These are phyloP conservation scores for Malus hybrid DNA, from an alignment of 331 rosid genomes.

Conservation along the genomic window DNA sequence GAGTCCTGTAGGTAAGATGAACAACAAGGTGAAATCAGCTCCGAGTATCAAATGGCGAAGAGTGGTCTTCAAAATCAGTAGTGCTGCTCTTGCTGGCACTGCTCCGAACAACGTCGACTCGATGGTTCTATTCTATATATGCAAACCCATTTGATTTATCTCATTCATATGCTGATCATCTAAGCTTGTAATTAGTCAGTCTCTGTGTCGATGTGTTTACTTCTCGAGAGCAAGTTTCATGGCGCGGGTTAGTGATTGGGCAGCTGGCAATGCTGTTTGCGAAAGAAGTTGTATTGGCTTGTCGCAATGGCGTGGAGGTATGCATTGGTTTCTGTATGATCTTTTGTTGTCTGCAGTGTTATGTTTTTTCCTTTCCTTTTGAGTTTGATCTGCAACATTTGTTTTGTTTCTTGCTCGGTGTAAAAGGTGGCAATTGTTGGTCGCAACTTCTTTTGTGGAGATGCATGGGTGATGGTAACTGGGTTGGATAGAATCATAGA, in stretches of 20 bases:
- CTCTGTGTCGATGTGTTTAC: neutral
- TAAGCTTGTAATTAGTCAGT: neutral
- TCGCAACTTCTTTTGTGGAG: slow-evolving; percentile 91
- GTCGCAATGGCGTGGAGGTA: slow-evolving; percentile 91
- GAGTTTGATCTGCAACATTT: slow-evolving; percentile 9
- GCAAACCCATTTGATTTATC: neutral
- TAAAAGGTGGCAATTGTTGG: slow-evolving; percentile 83
- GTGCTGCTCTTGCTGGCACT: slow-evolving; percentile 74
- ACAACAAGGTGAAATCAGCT: slow-evolving; percentile 54
- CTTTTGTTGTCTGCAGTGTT: slow-evolving; percentile 5
- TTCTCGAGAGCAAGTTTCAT: neutral
- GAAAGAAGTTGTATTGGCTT: slow-evolving; percentile 74
- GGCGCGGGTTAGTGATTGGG: slow-evolving; percentile 12
- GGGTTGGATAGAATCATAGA: slow-evolving; percentile 59
- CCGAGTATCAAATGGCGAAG: slow-evolving; percentile 74
- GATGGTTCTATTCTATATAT: slow-evolving; percentile 36
- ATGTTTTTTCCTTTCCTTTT: neutral
- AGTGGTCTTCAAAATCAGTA: slow-evolving; percentile 86
- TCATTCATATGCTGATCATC: neutral
- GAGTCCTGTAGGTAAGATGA: slow-evolving; percentile 44
- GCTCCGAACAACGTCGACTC: slow-evolving; percentile 73
- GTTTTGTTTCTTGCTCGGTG: slow-evolving; percentile 9
- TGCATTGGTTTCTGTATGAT: slow-evolving; percentile 6
- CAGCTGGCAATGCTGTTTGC: slow-evolving; percentile 81
- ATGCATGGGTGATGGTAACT: slow-evolving; percentile 80